Evolutionary conservation across 164 flowering plant species (phyloP).

Genomic region (Berberis thunbergii): DNA sequence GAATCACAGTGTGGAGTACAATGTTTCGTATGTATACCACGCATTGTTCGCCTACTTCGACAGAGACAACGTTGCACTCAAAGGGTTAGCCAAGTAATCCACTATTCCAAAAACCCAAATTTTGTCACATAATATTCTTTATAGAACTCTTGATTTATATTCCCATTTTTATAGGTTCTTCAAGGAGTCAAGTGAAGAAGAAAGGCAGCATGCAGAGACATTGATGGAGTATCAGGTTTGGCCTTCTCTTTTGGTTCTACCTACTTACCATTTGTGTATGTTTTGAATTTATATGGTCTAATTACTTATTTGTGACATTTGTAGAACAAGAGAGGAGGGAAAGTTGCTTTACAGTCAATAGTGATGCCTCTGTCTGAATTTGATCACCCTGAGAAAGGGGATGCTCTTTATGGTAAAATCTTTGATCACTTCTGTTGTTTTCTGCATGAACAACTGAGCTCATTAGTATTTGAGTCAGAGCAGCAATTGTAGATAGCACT

Average conservation of each 20-base stretch:
- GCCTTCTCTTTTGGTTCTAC: neutral
- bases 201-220: slow-evolving; percentile 85
- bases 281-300: neutral
- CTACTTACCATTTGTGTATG: neutral
- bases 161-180: slow-evolving; percentile 46
- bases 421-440: too few relatives aligned
- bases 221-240: slow-evolving; percentile 92
- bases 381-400: slow-evolving; percentile 80
- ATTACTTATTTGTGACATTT: neutral
- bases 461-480: neutral
- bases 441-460: too few relatives aligned
- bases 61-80: slow-evolving; percentile 87
- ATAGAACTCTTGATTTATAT: neutral
- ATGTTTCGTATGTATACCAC: slow-evolving; percentile 85
- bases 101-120: neutral
- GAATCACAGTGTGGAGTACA: slow-evolving; percentile 82
- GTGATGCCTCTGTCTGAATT: slow-evolving; percentile 67
- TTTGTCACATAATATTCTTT: neutral
- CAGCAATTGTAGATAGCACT: neutral
- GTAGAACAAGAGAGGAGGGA: slow-evolving; percentile 88
- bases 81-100: slow-evolving; percentile 78
- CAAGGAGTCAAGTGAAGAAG: slow-evolving; percentile 85
- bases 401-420: slow-evolving; percentile 72
- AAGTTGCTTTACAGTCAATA: slow-evolving; percentile 64
- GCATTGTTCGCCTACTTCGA: slow-evolving; percentile 90